phyloP scores from a whole-genome alignment of 2,329 filamentous ascomycete genomes.

The Botrytis aclada region DNA sequence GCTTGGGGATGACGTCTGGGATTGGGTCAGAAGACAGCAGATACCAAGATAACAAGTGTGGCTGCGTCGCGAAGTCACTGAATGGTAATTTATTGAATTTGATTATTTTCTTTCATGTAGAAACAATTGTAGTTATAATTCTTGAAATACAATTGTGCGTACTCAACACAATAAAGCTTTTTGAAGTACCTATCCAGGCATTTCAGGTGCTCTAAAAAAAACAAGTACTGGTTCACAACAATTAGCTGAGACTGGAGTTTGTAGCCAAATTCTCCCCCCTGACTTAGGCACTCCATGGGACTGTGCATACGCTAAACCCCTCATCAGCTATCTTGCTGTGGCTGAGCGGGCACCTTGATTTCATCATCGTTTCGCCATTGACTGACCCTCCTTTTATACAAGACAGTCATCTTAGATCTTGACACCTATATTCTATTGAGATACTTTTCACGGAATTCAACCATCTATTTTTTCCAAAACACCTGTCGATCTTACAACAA shows the following conservation, averaged over 20 bases:
- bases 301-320: slow-evolving; percentile 5
- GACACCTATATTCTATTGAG: background rate
- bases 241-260: background rate
- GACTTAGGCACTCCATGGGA: background rate
- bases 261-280: background rate
- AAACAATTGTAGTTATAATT: background rate
- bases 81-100: background rate
- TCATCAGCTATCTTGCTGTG: slow-evolving; percentile 18
- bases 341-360: slow-evolving; percentile 8
- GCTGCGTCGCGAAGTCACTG: background rate
- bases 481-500: background rate
- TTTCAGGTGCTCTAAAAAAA: background rate
- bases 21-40: slow-evolving; percentile 16
- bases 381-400: background rate
- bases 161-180: background rate
- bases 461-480: background rate
- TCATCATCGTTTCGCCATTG: background rate
- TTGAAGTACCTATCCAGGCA: background rate
- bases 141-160: background rate
- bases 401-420: background rate
- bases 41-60: background rate
- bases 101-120: background rate
- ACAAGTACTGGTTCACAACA: background rate
- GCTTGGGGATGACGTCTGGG: slow-evolving; percentile 15
- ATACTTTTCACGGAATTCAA: background rate